Base-by-base conservation (phyloP, 176 grass and related monocot genomes). In the Aechmea fasciata region DNA sequence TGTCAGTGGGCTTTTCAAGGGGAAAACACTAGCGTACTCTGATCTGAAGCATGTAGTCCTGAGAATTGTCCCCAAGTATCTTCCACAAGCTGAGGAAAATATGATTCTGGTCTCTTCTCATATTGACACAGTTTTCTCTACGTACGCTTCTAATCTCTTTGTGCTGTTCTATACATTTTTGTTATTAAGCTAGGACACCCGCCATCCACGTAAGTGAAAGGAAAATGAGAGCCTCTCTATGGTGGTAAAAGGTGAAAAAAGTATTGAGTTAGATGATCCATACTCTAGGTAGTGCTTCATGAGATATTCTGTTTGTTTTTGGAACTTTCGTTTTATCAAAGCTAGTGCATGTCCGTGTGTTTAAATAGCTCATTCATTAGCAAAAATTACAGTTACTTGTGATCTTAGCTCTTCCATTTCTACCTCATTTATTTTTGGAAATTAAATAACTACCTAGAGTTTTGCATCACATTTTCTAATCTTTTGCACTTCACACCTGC, bases 41-140 rank as follows among this genome's bases (percentile, higher is more conserved):
- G 87, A 99, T 79, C 74, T 99, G 73, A 93, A 85, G 70, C 94
- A 93, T 82, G 94, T 99, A 50, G 52, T 93, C 51, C 74, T 99
- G 74, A 93, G 68, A 99, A 85, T 99, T 82, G 68, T 85, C 76
- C 94, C 94, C 23, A 99, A 99, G 52, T 99, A 90, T 89, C 75
- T 87, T 69, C 81, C 74, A 24, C 77, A 93, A 87, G 87, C 87
- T 1, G 86, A 87, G 71, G 94, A 93, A 69, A 88, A 99, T 77
- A 76, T 82, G 70, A 90, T 99, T 76, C 82, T 99, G 5, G 82
- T 99, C 71, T 99, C 94, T 85, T 99, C 94, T 15, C 94, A 99
- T 70, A 90, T 99, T 5, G 94, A 99, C 63, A 99, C 94, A 29
- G 94, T 99, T 81, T 88, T 88, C 47, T 85, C 94, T 83, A 74